Conservation (phyloP, 2,329 filamentous ascomycete species). For the Dissoconium aciculare region DNA sequence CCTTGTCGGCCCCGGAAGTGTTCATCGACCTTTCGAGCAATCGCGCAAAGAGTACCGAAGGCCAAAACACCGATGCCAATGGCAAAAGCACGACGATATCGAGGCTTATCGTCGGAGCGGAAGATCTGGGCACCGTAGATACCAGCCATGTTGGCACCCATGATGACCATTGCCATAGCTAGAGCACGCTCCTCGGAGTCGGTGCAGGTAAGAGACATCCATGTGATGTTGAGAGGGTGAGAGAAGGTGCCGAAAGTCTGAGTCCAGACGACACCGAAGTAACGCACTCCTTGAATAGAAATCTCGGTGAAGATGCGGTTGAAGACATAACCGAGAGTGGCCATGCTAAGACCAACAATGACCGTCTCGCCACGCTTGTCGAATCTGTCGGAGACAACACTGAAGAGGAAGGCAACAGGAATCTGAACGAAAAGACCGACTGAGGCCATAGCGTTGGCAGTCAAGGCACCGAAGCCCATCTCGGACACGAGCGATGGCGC, state of each 20-base stretch:
- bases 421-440: conserved; percentile 27
- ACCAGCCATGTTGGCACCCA: conserved; percentile 47
- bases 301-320: conserved; percentile 39
- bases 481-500: conserved; percentile 20
- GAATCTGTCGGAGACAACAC: conserved; percentile 38
- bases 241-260: conserved; percentile 41
- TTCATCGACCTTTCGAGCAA: conserved; percentile 33
- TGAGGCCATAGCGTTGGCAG: conserved; percentile 21
- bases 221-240: conserved; percentile 45
- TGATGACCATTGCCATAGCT: conserved; percentile 47
- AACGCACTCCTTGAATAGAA: conserved; percentile 29
- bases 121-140: conserved; percentile 49
- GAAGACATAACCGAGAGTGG: conserved; percentile 39
- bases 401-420: conserved; percentile 38
- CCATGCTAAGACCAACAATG: conserved; percentile 33
- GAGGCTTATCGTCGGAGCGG: conserved; percentile 36
- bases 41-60: conserved; percentile 29
- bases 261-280: conserved; percentile 43
- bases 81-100: conserved; percentile 38
- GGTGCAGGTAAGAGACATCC: conserved; percentile 42
- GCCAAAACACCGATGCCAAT: conserved; percentile 32
- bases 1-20: conserved; percentile 8
- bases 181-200: conserved; percentile 44
- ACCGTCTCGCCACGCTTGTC: conserved; percentile 39
- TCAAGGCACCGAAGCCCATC: conserved; percentile 17